A percentile compares a stretch with the other conserved stretches of the same genome.
These are phyloP conservation scores for Cardamine resedifolia DNA, from an alignment of 345 rosid genomes.

Conservation along the genomic window DNA sequence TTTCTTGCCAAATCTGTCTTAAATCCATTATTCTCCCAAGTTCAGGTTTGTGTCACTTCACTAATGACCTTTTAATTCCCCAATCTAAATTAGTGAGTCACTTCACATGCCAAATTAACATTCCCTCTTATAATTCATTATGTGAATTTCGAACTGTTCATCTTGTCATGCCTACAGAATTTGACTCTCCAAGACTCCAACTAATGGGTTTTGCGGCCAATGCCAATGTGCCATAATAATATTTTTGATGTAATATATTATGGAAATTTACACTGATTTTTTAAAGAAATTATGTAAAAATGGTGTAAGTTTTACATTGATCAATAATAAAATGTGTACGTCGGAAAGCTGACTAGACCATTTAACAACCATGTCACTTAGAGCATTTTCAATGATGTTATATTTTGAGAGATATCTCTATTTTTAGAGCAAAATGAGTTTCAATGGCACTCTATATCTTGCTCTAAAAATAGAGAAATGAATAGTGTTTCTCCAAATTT, in stretches of 20 bases:
- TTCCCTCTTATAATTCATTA: not conserved
- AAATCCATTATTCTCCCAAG: slow-evolving; percentile 20
- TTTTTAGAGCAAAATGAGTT: too few relatives aligned
- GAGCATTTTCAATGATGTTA: too few relatives aligned
- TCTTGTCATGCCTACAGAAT: not conserved
- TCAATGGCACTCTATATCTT: too few relatives aligned
- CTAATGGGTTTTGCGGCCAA: not conserved
- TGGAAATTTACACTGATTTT: not conserved
- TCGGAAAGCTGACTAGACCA: not conserved
- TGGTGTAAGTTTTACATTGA: not conserved
- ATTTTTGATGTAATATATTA: not conserved
- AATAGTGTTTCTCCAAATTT: too few relatives aligned
- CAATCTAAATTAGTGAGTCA: not conserved
- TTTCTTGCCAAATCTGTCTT: slow-evolving; percentile 33
- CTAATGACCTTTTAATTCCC: slow-evolving; percentile 14
- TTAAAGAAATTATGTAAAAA: not conserved
- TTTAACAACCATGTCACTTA: too few relatives aligned
- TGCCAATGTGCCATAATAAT: not conserved
- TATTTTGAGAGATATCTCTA: too few relatives aligned
- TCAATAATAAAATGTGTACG: not conserved
- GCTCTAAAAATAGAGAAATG: too few relatives aligned
- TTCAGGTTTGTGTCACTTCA: slow-evolving; percentile 26
- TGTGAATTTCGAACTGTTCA: not conserved
- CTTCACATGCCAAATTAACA: not conserved
- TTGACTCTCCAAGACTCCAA: not conserved